These are phyloP conservation scores for Xylariaceae sp. DNA, from an alignment of 2,329 filamentous ascomycete species.

Conservation along the genomic window DNA sequence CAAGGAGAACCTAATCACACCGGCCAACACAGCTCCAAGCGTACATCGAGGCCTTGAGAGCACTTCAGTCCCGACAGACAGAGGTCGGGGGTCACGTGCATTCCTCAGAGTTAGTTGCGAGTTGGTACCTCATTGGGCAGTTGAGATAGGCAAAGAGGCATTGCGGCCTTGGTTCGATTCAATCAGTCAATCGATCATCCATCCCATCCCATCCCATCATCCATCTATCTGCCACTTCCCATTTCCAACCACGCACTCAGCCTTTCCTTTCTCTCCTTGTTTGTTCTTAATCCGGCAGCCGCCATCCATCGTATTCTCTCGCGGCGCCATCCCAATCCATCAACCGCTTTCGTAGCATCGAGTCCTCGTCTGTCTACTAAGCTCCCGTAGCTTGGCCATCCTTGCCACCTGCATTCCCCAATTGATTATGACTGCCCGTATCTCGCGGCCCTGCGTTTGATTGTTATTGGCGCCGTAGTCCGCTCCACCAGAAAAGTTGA, in stretches of 20 bases:
- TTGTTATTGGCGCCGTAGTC: conserved; percentile 25
- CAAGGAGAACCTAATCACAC: too few relatives aligned
- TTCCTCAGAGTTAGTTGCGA: too few relatives aligned
- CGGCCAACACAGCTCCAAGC: too few relatives aligned
- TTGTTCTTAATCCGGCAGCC: not conserved
- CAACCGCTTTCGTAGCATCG: not conserved
- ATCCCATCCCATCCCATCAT: conserved; percentile 5
- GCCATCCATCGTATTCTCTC: conserved; percentile 3
- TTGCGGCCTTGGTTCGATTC: too few relatives aligned
- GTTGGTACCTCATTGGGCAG: too few relatives aligned
- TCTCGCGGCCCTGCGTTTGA: conserved; percentile 16
- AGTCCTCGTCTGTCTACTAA: too few relatives aligned
- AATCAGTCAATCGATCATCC: not conserved
- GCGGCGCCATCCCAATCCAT: conserved; percentile 1
- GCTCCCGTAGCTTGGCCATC: too few relatives aligned
- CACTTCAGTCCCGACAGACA: too few relatives aligned
- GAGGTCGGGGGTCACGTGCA: too few relatives aligned
- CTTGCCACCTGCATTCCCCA: not conserved
- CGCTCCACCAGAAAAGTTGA: conserved; percentile 26
- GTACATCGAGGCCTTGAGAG: too few relatives aligned
- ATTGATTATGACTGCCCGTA: conserved; percentile 1
- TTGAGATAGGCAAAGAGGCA: too few relatives aligned
- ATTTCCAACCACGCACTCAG: not conserved
- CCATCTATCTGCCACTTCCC: not conserved
- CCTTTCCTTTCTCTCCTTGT: not conserved